Evolutionary conservation across 2,329 filamentous ascomycete species (phyloP).

Genomic region (Coniochaeta prunicola): DNA sequence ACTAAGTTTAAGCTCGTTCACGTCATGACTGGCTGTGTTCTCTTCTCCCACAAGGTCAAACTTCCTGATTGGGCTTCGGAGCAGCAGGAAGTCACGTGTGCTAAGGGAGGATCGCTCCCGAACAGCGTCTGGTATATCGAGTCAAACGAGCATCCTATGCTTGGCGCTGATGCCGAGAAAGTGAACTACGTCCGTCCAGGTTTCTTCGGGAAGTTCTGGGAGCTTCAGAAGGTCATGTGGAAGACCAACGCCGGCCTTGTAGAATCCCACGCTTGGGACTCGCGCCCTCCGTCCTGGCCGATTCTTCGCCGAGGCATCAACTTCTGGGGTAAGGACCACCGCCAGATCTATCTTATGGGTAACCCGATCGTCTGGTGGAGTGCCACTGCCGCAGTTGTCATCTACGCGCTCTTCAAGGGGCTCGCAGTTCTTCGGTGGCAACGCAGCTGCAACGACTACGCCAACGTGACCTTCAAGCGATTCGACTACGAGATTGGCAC

Average conservation of each 20-base stretch:
- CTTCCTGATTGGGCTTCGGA: slow-evolving; percentile 96
- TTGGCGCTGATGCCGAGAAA: slow-evolving; percentile 73
- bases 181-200: slow-evolving; percentile 94
- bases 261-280: slow-evolving; percentile 97
- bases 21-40: slow-evolving; percentile 89
- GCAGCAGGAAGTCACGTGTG: slow-evolving; percentile 98
- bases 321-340: slow-evolving; percentile 93
- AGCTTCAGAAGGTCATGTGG: slow-evolving; percentile 98
- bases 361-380: slow-evolving; percentile 95
- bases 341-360: slow-evolving; percentile 92
- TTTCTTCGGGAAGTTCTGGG: slow-evolving; percentile 97
- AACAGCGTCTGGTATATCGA: slow-evolving; percentile 98
- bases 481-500: slow-evolving; percentile 96
- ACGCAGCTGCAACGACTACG: slow-evolving; percentile 83
- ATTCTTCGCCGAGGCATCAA: slow-evolving; percentile 92
- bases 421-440: slow-evolving; percentile 89
- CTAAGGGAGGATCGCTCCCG: slow-evolving; percentile 79
- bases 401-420: slow-evolving; percentile 81
- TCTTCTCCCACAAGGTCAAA: slow-evolving; percentile 99
- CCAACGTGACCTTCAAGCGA: slow-evolving; percentile 76
- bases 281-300: slow-evolving; percentile 88
- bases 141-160: slow-evolving; percentile 74
- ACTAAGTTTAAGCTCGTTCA: slow-evolving; percentile 95
- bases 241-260: slow-evolving; percentile 92
- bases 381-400: slow-evolving; percentile 66